These are phyloP conservation scores for Arachis stenosperma DNA, from an alignment of 306 rosid species.

Conservation along the genomic window DNA sequence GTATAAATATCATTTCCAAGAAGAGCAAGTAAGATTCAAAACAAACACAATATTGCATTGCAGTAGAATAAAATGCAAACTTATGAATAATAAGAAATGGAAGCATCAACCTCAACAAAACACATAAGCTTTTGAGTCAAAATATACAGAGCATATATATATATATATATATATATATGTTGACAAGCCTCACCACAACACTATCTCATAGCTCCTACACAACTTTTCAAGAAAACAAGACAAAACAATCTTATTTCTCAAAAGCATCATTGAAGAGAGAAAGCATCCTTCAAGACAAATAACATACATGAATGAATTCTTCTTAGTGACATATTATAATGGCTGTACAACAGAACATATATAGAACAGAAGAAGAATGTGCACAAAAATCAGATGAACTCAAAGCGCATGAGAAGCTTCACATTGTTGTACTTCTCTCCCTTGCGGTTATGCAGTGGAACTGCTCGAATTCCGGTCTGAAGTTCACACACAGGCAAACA, in stretches of 20 bases:
- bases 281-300: neutral
- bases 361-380: slow-evolving; percentile 24
- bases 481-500: slow-evolving; percentile 85
- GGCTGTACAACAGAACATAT: slow-evolving; percentile 31
- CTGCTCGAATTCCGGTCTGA: slow-evolving; percentile 74
- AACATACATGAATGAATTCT: slow-evolving; percentile 14
- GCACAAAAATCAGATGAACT: slow-evolving; percentile 46
- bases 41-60: neutral
- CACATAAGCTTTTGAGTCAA: neutral
- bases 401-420: slow-evolving; percentile 88
- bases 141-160: neutral
- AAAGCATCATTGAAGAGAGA: neutral
- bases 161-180: neutral
- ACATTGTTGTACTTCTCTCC: slow-evolving; percentile 70
- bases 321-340: slow-evolving; percentile 5
- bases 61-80: neutral
- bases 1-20: neutral
- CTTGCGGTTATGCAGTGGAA: slow-evolving; percentile 57
- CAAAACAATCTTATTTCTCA: neutral
- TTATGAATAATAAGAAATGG: neutral
- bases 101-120: neutral
- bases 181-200: neutral
- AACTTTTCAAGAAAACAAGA: neutral
- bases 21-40: neutral
- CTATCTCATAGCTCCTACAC: neutral